Base-by-base conservation (phyloP, 192 early-diverging fungal species). In the Coemansia sp. region DNA sequence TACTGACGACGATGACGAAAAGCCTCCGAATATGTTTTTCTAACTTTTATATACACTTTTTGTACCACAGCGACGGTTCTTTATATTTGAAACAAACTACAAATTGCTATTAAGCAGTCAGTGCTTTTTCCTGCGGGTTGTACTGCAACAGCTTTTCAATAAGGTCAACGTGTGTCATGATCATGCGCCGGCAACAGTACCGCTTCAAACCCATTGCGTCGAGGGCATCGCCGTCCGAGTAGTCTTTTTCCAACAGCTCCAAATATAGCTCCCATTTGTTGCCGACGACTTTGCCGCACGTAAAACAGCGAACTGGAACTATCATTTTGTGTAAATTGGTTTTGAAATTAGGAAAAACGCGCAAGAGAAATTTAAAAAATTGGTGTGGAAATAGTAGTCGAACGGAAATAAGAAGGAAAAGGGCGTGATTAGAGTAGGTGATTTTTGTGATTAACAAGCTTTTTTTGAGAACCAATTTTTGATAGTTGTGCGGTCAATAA, bases 131-230 rank as follows among this genome's bases (percentile, higher is more conserved):
- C 59, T 68, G 58, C 0, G 75, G 86, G 68, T 91, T 92, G 74
- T 93, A 98, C 74, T 95, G 93, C 60, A 98, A 71, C n/a, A 98
- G 84, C 81, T 98, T 98, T 73, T 97, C 94, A 65, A 98, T 98
- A 65, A 98, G 77, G 71, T 98, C 97, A 25, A 97, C 93, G 81
- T 98, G 97, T 6, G 97, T 97, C 26, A 98, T 79, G 8, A 98
- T 88, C 97, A 98, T 98, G 62, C 97, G 85, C 42, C 97, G 86
- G 82, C 97, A 98, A 86, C 97, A 98, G 68, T 96, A 98, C 49
- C 97, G 87, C 82, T 93, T 84, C 61, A 91, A 71, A 42, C 88
- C 89, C 52, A 91, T 74, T 11, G 81, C 79, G 57, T 91, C 88
- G 28, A 93, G 77, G n/a, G 88, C 90, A 59, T 88, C 86, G 65